Evolutionary conservation across 2,329 filamentous ascomycete genomes (phyloP).

Genomic region (Fusarium luffae): DNA sequence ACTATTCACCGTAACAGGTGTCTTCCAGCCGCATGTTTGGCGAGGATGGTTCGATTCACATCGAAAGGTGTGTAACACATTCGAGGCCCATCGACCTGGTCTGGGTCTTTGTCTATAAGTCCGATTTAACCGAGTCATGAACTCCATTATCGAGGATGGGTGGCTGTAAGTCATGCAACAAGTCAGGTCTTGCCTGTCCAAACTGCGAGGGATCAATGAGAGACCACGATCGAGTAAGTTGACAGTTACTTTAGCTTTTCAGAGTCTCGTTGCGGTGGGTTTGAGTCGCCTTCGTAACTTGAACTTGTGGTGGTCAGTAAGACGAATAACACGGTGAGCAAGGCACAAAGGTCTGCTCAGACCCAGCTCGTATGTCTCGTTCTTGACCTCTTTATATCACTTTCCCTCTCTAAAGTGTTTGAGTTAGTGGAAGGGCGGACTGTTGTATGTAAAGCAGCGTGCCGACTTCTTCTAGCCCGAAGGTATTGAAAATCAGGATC

Average conservation of each 20-base stretch:
- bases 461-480: background rate
- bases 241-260: background rate
- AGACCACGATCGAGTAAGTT: background rate
- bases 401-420: background rate
- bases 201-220: background rate
- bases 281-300: background rate
- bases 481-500: background rate
- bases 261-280: background rate
- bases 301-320: background rate
- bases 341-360: background rate
- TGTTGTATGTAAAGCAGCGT: background rate
- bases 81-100: background rate
- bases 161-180: background rate
- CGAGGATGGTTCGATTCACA: background rate
- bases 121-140: background rate
- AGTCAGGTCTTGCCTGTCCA: background rate
- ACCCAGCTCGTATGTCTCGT: background rate
- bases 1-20: background rate
- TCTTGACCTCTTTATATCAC: background rate
- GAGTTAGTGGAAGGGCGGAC: no score
- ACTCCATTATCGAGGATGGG: background rate
- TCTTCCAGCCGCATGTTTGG: background rate
- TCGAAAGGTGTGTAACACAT: background rate
- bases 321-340: background rate
- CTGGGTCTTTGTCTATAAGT: background rate